A percentile compares a stretch with the other conserved stretches of the same genome.
These are phyloP conservation scores for Wickerhamiella shivajii DNA, from an alignment of 805 yeast species.

Conservation along the genomic window DNA sequence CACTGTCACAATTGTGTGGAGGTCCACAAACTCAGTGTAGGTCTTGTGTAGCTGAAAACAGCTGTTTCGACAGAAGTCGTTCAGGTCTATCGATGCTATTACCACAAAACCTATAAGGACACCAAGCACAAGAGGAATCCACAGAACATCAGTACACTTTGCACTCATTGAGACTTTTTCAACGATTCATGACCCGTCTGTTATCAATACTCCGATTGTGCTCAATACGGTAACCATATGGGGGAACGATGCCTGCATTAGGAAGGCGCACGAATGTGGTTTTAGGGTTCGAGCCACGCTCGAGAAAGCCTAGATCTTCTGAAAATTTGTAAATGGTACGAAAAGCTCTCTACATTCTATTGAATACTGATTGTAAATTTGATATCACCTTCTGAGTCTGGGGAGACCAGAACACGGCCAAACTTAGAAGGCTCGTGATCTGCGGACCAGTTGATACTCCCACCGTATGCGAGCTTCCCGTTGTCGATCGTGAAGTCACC, in stretches of 20 bases:
- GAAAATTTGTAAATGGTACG: too few relatives aligned
- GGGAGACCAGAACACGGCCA: slow-evolving; percentile 34
- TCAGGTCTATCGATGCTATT: slow-evolving; percentile 52
- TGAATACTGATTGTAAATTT: slow-evolving; percentile 27
- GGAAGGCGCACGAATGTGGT: too few relatives aligned
- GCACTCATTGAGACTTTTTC: neutral
- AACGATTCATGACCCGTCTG: too few relatives aligned
- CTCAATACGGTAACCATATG: too few relatives aligned
- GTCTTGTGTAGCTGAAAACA: slow-evolving; percentile 48
- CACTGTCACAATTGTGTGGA: slow-evolving; percentile 61
- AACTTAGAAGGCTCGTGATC: slow-evolving; percentile 30
- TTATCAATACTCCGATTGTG: too few relatives aligned
- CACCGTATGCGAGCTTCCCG: slow-evolving; percentile 45
- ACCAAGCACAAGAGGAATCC: slow-evolving; percentile 21
- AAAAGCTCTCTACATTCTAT: too few relatives aligned
- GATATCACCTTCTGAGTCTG: slow-evolving; percentile 29
- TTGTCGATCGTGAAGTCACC: slow-evolving; percentile 43
- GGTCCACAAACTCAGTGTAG: slow-evolving; percentile 43
- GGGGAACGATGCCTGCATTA: too few relatives aligned
- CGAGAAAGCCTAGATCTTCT: too few relatives aligned
- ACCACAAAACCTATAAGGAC: slow-evolving; percentile 53
- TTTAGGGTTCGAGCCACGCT: too few relatives aligned
- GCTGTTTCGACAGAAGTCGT: slow-evolving; percentile 44
- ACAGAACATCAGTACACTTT: slow-evolving; percentile 12
- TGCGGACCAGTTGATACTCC: slow-evolving; percentile 47